Evolutionary conservation across 371 early-diverging fungal species (phyloP).

Genomic region (Circinella minor): DNA sequence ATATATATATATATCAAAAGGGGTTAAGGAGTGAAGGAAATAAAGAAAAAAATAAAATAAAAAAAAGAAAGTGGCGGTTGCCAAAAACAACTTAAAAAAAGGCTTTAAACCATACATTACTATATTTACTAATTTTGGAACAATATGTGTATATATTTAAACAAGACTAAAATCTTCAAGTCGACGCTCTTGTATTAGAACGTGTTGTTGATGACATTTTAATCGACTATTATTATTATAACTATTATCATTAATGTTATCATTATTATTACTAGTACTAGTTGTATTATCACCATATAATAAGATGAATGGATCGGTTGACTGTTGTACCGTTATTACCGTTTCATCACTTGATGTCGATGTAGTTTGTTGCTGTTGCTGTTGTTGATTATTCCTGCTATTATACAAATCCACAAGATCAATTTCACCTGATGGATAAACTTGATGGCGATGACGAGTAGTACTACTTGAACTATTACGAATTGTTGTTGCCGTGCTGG

Average conservation of each 20-base stretch:
- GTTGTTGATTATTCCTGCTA: neutral
- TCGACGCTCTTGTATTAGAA: slow-evolving; percentile 13
- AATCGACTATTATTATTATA: neutral
- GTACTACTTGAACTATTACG: neutral
- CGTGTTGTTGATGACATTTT: neutral
- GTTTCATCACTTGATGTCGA: neutral
- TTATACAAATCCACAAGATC: slow-evolving; percentile 11
- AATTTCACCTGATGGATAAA: slow-evolving; percentile 7
- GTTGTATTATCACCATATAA: no score
- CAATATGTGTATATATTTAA: neutral
- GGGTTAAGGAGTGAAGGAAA: neutral
- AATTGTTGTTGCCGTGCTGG: neutral
- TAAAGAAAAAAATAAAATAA: no score
- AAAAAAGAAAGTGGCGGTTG: no score
- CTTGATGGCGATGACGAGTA: neutral
- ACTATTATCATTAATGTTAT: no score
- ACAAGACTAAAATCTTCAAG: slow-evolving; percentile 17
- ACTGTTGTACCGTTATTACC: neutral
- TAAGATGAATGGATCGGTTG: no score
- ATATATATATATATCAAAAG: no score
- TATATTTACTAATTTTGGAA: neutral
- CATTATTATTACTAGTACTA: no score
- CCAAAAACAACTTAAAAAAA: neutral
- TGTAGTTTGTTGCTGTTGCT: neutral
- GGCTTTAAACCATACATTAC: neutral